Percentiles rank a stretch among this genome's conserved stretches.
These are phyloP conservation scores for Grosmannia serpens DNA, from an alignment of 2,329 filamentous ascomycete species.

Conservation along the genomic window DNA sequence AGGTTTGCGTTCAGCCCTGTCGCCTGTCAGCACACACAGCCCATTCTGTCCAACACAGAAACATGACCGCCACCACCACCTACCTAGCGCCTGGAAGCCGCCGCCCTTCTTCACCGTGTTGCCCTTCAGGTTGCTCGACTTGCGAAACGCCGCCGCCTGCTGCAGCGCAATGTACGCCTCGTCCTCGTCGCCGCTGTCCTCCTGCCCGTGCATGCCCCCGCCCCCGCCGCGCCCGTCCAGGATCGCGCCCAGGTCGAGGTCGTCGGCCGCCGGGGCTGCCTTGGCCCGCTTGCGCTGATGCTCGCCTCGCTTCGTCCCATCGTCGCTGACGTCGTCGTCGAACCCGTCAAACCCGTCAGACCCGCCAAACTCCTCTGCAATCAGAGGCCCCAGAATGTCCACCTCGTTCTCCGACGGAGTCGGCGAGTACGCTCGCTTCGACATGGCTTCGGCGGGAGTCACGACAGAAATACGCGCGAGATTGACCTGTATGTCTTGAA, in stretches of 20 bases:
- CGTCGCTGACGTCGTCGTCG: conserved; percentile 34
- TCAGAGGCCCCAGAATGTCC: conserved; percentile 74
- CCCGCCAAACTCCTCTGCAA: conserved; percentile 34
- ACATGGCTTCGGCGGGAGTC: conserved; percentile 40
- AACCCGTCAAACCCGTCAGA: conserved; percentile 17
- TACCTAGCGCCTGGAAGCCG: conserved; percentile 91
- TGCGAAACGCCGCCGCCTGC: conserved; percentile 80
- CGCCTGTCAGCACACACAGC: neutral
- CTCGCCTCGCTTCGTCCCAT: conserved; percentile 15
- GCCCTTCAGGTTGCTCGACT: conserved; percentile 69
- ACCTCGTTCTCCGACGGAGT: conserved; percentile 80
- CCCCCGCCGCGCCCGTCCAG: conserved; percentile 40
- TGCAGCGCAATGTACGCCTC: conserved; percentile 83
- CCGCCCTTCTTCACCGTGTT: conserved; percentile 88
- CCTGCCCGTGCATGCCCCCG: conserved; percentile 23
- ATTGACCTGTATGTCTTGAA: neutral
- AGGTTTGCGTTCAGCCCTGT: conserved; percentile 66
- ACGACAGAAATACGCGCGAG: neutral
- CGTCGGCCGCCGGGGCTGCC: conserved; percentile 23
- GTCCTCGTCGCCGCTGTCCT: conserved; percentile 51
- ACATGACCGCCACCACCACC: conserved; percentile 6
- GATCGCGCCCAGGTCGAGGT: conserved; percentile 49
- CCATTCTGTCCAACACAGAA: no score
- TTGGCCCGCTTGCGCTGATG: conserved; percentile 11
- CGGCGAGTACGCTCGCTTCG: conserved; percentile 64